Base-by-base conservation (phyloP, 2,329 filamentous ascomycete species). In the Phyllosticta citribraziliensis region DNA sequence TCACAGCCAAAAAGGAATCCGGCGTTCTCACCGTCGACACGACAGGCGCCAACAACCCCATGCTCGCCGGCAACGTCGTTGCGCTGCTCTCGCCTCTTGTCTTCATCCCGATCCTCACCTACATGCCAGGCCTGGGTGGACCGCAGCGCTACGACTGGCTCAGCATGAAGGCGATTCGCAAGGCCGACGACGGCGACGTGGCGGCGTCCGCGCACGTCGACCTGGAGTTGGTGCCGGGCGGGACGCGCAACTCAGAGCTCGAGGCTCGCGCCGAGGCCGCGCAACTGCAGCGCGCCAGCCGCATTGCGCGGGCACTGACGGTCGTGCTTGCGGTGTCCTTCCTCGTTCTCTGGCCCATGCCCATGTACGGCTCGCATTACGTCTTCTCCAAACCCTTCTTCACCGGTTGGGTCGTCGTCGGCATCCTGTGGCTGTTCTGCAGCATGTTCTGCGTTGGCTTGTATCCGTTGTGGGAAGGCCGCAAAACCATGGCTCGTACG, bases 281-380 rank as follows among this genome's bases (percentile, higher is more conserved):
- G 50, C 73, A 77, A 56, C 72, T 80, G 1, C 65, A 70, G 57
- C 74, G 74, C 30, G 74, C 77, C 1, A 74, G 77, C 19, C 75
- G 74, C 60, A 82, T 84, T 67, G 82, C 84, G 0, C 78, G 82
- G 57, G 77, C 74, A 33, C 71, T 84, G 64, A 89, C 86, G 0
- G 77, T 84, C 10, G 72, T 81, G 65, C 79, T 90, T 76, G 88
- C 89, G 0, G 63, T 96, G 0, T 80, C 84, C 0, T 78, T 96
- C 61, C 77, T 96, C 0, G 80, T 96, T 1, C 81, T 96, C 17
- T 96, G 91, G 91, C 91, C 92, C 0, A 93, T 96, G 82, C 91
- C 91, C 1, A 86, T 96, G 84, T 96, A 94, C 70, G 91, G 90
- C 11, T 81, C 81, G 0, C 83, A 83, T 0, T 96, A 96, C 70